These are phyloP conservation scores for Triangularia verruculosa DNA, from an alignment of 2,329 filamentous ascomycete species.

Conservation along the genomic window DNA sequence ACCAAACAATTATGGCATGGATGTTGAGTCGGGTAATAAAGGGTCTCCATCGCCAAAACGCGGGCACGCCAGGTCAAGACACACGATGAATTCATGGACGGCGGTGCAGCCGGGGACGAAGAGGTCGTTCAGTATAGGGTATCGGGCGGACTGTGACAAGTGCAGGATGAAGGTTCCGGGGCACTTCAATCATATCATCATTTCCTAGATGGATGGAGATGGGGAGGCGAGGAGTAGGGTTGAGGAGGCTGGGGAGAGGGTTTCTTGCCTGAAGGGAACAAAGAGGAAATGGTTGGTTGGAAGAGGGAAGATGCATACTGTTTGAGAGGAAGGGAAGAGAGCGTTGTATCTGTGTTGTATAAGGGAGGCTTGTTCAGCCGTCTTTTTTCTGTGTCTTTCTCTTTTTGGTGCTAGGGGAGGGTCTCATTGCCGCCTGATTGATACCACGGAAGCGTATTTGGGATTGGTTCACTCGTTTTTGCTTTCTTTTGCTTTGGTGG, in stretches of 20 bases:
- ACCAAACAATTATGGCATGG: constrained; percentile 31
- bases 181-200: constrained; percentile 77
- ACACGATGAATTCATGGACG: constrained; percentile 62
- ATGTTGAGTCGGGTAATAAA: constrained; percentile 37
- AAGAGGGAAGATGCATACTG: background rate
- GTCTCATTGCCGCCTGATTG: background rate
- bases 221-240: constrained; percentile 10
- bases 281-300: background rate
- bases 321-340: no score
- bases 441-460: background rate
- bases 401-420: background rate
- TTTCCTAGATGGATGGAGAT: constrained; percentile 45
- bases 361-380: background rate
- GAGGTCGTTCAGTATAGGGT: constrained; percentile 74
- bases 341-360: background rate
- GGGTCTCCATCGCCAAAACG: constrained; percentile 45
- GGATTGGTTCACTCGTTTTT: background rate
- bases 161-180: constrained; percentile 71
- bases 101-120: constrained; percentile 59
- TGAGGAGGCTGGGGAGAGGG: constrained; percentile 10
- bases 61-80: constrained; percentile 57
- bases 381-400: background rate
- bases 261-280: background rate
- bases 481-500: background rate
- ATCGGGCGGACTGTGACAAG: constrained; percentile 74